These are phyloP conservation scores for Ilyonectria sp. DNA, from an alignment of 2,329 filamentous ascomycete species.

Conservation along the genomic window DNA sequence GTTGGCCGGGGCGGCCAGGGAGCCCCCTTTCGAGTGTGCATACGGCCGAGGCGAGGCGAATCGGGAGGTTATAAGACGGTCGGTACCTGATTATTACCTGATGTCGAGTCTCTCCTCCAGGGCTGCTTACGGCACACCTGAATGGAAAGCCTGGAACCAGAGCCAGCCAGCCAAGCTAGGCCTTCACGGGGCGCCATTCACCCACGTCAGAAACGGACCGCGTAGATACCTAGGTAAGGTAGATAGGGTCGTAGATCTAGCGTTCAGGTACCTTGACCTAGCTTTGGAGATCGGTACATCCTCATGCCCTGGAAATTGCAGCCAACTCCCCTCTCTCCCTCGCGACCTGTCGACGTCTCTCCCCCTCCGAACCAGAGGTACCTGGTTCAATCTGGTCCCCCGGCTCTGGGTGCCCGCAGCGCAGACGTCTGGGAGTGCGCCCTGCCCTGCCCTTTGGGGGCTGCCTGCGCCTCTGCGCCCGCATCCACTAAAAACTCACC, in stretches of 20 bases:
- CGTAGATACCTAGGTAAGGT: background rate
- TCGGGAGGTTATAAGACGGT: slow-evolving; percentile 17
- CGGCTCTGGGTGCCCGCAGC: background rate
- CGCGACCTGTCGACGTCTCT: background rate
- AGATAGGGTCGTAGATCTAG: slow-evolving; percentile 3
- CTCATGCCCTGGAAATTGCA: slow-evolving; percentile 29
- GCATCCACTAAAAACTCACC: slow-evolving; percentile 28
- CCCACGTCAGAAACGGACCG: background rate
- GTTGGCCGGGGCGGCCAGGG: slow-evolving; percentile 15
- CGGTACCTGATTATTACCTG: slow-evolving; percentile 35
- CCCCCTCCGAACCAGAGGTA: background rate
- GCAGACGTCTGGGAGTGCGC: slow-evolving; percentile 3
- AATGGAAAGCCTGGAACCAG: slow-evolving; percentile 2
- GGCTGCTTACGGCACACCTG: slow-evolving; percentile 1
- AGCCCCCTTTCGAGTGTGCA: slow-evolving; percentile 16
- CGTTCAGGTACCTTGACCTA: slow-evolving; percentile 5
- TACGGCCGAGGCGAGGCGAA: slow-evolving; percentile 23
- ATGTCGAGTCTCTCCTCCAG: slow-evolving; percentile 19
- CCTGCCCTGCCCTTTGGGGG: slow-evolving; percentile 16
- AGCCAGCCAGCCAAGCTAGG: background rate
- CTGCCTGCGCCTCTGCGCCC: slow-evolving; percentile 27
- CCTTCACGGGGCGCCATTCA: background rate
- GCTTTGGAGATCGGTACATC: slow-evolving; percentile 25
- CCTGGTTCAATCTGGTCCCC: background rate
- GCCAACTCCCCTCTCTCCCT: slow-evolving; percentile 12